Percentiles rank a stretch among this genome's conserved stretches.
Conservation (phyloP, 257 asterid genomes). For the Gentiana macrophylla region DNA sequence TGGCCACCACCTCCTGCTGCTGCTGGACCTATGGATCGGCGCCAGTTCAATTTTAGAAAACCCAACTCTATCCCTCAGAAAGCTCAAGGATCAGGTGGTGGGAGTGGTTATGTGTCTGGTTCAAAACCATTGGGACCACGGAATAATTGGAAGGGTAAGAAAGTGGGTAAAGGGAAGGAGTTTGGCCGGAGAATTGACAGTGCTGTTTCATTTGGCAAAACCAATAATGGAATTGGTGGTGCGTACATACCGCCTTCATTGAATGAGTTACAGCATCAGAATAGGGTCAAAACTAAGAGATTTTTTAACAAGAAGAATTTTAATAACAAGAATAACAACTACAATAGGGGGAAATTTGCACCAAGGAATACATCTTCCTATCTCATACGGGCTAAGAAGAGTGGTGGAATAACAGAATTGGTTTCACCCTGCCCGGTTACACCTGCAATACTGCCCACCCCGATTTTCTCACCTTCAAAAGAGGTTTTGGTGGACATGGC, state of each 20-base stretch:
- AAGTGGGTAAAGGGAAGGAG: slow-evolving; percentile 30
- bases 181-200: slow-evolving; percentile 41
- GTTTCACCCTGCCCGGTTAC: slow-evolving; percentile 76
- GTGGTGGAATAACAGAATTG: slow-evolving; percentile 71
- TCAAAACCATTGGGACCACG: slow-evolving; percentile 44
- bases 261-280: slow-evolving; percentile 61
- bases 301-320: slow-evolving; percentile 51
- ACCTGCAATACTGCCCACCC: slow-evolving; percentile 70
- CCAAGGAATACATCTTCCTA: slow-evolving; percentile 65
- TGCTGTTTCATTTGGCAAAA: slow-evolving; percentile 19
- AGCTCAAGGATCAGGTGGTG: slow-evolving; percentile 1
- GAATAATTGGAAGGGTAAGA: slow-evolving; percentile 71
- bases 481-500: slow-evolving; percentile 84
- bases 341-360: slow-evolving; percentile 45
- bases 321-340: slow-evolving; percentile 22
- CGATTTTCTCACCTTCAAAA: slow-evolving; percentile 69
- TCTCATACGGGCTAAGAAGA: slow-evolving; percentile 61
- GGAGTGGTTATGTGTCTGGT: slow-evolving; percentile 12
- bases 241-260: slow-evolving; percentile 55
- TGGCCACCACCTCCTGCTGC: slow-evolving; percentile 41
- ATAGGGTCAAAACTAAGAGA: slow-evolving; percentile 50
- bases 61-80: slow-evolving; percentile 25
- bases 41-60: slow-evolving; percentile 39
- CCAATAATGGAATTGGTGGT: slow-evolving; percentile 27
- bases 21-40: slow-evolving; percentile 19